phyloP scores from a whole-genome alignment of 306 rosid genomes.

The Glycine tomentella region DNA sequence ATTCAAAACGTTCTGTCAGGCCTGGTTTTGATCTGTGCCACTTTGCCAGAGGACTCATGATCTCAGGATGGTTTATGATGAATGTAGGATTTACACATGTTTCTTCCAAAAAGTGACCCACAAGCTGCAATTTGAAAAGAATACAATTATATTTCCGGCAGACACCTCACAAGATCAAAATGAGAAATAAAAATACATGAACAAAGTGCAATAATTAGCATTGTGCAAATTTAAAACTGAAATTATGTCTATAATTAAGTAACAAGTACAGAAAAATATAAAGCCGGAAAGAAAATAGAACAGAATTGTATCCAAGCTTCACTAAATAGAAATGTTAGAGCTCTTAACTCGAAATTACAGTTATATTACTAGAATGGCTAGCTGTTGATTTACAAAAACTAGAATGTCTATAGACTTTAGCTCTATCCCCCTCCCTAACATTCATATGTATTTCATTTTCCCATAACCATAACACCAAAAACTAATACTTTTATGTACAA shows the following conservation, averaged over 20 bases:
- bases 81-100: slow-evolving; percentile 84
- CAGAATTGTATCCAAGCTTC: too few relatives aligned
- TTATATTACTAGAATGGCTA: neutral
- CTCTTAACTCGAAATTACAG: neutral
- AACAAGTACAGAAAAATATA: neutral
- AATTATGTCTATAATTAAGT: neutral
- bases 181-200: neutral
- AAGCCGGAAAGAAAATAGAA: neutral
- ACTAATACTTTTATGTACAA: too few relatives aligned
- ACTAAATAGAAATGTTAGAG: neutral
- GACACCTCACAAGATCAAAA: neutral
- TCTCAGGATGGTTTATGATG: slow-evolving; percentile 89
- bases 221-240: slow-evolving; percentile 9
- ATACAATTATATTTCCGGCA: slow-evolving; percentile 21
- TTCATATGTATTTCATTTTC: too few relatives aligned
- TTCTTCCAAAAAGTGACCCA: slow-evolving; percentile 93
- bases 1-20: slow-evolving; percentile 90
- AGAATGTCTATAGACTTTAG: too few relatives aligned
- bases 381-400: too few relatives aligned
- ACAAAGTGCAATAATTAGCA: slow-evolving; percentile 15
- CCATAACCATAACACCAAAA: too few relatives aligned
- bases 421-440: too few relatives aligned
- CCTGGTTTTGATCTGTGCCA: slow-evolving; percentile 89
- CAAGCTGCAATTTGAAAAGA: slow-evolving; percentile 72
- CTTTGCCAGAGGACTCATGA: slow-evolving; percentile 97